Evolutionary conservation across 805 yeast species (phyloP), one percentile per base, ranked within the genome.

Genomic region (Candida nemodendra): DNA sequence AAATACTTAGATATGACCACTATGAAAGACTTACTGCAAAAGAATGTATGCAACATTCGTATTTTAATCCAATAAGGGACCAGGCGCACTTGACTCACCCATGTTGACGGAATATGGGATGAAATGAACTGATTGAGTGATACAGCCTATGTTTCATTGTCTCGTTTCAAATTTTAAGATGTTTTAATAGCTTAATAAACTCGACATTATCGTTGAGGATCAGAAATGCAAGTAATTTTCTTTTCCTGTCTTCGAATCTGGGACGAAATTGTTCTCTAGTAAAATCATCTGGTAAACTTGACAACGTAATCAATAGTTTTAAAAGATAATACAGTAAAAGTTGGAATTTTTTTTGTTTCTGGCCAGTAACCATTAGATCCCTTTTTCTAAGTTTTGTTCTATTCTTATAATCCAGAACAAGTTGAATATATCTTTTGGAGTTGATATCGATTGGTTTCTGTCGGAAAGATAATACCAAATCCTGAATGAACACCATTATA

Each of bases 1-100:
- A 80, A 51, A 67, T 90, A 45, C 69, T 89, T 51, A 75, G 85
- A 42, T 89, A 86, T 56, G 96, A 90, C 59, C 96, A 90, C 61
- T 88, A 85, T 57, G 84, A 83, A 58, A 75, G 96, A 59, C 72
- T 87, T 31, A 87, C 96, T 5, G 96, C 96, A 1, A 76, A 74
- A 59, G 95, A 90, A 60, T 93, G 96, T 18, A 79, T 88, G 84
- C 77, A 64, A 11, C 95, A 88, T 64, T 62, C 69, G 2, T 74
- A 65, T 50, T 68, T 68, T 34, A 54, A 61, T 14, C 51, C 54
- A 2, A 53, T 61, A 22, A 48, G 63, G 41, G 43, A 51, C 13
- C 38, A 37, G 4, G 40, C 47, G 7, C 12, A 30, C 24, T 21
- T 35, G 25, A n/a, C n/a, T n/a, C n/a, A n/a, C n/a, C n/a, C n/a